Percentiles rank a stretch among this genome's conserved stretches.
Evolutionary conservation across 805 yeast species (phyloP).

Genomic region (Lachancea thermotolerans): DNA sequence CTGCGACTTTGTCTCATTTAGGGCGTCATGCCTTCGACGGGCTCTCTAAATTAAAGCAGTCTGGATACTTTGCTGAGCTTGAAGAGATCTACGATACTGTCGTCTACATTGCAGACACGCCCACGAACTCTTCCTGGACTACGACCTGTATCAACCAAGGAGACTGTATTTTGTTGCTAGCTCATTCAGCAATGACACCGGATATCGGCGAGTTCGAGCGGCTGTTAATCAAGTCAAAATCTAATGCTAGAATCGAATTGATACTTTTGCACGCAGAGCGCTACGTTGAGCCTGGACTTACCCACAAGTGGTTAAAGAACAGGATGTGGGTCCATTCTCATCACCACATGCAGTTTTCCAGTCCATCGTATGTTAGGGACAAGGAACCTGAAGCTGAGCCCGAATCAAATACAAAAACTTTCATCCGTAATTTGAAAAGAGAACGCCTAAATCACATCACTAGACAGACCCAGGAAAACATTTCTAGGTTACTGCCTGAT

Average conservation of each 20-base stretch:
- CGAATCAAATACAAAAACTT: neutral
- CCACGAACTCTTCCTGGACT: slow-evolving; percentile 82
- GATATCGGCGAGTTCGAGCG: slow-evolving; percentile 82
- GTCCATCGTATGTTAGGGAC: neutral
- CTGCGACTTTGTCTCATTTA: slow-evolving; percentile 67
- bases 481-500: slow-evolving; percentile 28
- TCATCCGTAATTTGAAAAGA: slow-evolving; percentile 24
- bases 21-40: slow-evolving; percentile 93
- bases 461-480: slow-evolving; percentile 23
- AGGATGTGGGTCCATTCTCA: slow-evolving; percentile 90
- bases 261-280: slow-evolving; percentile 79
- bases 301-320: slow-evolving; percentile 75
- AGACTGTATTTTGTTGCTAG: slow-evolving; percentile 83
- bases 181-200: slow-evolving; percentile 71
- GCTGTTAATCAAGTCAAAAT: slow-evolving; percentile 61
- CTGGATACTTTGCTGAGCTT: slow-evolving; percentile 83
- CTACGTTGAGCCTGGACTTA: slow-evolving; percentile 76
- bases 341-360: slow-evolving; percentile 73
- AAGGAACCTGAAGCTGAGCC: neutral
- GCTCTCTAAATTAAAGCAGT: slow-evolving; percentile 73
- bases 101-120: slow-evolving; percentile 81
- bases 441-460: slow-evolving; percentile 26
- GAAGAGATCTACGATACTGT: slow-evolving; percentile 88
- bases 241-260: slow-evolving; percentile 83
- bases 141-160: slow-evolving; percentile 90